Evolutionary conservation across 805 yeast genomes (phyloP), one percentile per base, ranked within the genome.

Genomic region (Kuraishia molischiana): DNA sequence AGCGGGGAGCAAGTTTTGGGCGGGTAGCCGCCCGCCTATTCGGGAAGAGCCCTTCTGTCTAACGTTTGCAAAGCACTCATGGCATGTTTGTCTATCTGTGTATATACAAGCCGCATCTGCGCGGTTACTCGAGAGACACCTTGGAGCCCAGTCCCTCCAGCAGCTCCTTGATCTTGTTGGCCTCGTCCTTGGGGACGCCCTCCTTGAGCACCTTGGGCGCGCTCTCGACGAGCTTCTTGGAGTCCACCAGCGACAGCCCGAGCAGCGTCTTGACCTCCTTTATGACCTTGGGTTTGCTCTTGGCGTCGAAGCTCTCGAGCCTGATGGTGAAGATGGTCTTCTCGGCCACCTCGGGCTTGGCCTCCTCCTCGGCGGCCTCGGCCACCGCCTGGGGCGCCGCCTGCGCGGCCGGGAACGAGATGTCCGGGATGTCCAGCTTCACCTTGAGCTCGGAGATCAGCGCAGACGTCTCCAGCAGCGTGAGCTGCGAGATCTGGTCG

Each of bases 161-260:
- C 44, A 95, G 78, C 43, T 84, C 71, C 72, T 92, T 90, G 59
- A 92, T 82, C 74, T 89, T 87, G 54, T 90, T 97, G 48, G 97
- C 97, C 53, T 92, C 99, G 58, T 67, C 99, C 73, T 92, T 92
- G 44, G 95, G 81, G 44, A 92, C 87, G 52, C 87, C 86, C 53
- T 92, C 99, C 69, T 92, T 92, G 62, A 92, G 71, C 34, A 84
- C 70, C 73, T 92, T 92, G 51, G 99, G 99, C 44, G 99, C 97
- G 53, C 86, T 66, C 70, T 92, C 99, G 41, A 92, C 99, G 49
- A 92, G 85, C 69, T 92, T 92, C 79, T 92, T 92, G 44, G 97
- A 85, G 60, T 92, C 97, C 43, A 92, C 98, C 51, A 92, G 73
- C 5, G 95, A 85, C 52, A 92, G 72, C 13, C 96, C 96, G 54